Percentiles rank a stretch among this genome's conserved stretches.
Conservation (phyloP, 345 rosid genomes). For the Zanthoxylum bungeanum region DNA sequence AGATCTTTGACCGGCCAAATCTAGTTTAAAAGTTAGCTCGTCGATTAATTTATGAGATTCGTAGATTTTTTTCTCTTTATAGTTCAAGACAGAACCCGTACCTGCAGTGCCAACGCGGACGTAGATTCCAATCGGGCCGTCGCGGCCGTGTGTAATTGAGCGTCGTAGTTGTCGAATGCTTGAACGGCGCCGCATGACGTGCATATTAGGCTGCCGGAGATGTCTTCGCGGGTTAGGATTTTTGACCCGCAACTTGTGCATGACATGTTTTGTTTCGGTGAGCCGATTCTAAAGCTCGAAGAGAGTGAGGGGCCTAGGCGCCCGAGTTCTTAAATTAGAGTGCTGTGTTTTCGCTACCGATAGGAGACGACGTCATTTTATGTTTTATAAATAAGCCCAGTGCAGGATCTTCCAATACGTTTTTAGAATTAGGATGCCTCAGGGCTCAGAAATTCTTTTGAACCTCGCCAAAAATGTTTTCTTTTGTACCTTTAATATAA, state of each 20-base stretch:
- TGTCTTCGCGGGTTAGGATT: conserved; percentile 41
- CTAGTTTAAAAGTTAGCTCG: conserved; percentile 24
- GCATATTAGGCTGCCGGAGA: conserved; percentile 43
- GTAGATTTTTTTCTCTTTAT: conserved; percentile 58
- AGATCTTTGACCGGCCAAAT: conserved; percentile 22
- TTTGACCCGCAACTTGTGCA: conserved; percentile 50
- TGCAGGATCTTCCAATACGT: too few relatives aligned
- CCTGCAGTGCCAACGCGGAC: conserved; percentile 60
- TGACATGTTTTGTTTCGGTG: neutral
- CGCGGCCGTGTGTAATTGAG: conserved; percentile 36
- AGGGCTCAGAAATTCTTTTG: too few relatives aligned
- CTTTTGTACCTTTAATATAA: too few relatives aligned
- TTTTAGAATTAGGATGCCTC: too few relatives aligned
- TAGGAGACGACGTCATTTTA: neutral
- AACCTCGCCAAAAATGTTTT: too few relatives aligned
- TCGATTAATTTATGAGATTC: conserved; percentile 54
- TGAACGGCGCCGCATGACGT: conserved; percentile 42
- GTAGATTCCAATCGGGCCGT: conserved; percentile 57
- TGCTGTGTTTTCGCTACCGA: fast-evolving
- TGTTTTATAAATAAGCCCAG: too few relatives aligned
- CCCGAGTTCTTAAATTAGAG: neutral
- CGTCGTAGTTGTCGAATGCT: conserved; percentile 41
- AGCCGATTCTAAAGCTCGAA: neutral
- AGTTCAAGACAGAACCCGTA: conserved; percentile 40
- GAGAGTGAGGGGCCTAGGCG: neutral